These are phyloP conservation scores for Pythium diclinum DNA, from an alignment of 352 stramenopile species.

Conservation along the genomic window DNA sequence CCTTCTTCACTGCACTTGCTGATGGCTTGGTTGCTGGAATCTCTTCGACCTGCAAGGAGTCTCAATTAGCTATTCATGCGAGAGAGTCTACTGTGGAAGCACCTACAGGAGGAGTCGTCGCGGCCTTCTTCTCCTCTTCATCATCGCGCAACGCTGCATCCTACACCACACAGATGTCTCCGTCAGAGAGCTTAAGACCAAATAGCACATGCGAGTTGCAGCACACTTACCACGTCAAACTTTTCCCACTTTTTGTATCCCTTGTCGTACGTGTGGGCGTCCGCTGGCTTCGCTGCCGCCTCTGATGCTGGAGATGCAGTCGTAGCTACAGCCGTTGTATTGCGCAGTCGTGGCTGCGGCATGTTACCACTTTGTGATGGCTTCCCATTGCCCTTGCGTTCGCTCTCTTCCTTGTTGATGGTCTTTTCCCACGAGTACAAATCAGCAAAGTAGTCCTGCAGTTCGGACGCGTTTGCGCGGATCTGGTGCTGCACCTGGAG, in stretches of 20 bases:
- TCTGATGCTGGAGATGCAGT: slow-evolving; percentile 1
- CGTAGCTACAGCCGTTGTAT: slow-evolving; percentile 4
- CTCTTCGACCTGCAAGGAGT: not conserved
- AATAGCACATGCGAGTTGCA: not conserved
- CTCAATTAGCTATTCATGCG: not conserved
- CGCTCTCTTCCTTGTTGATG: slow-evolving; percentile 53
- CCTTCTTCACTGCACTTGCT: slow-evolving; percentile 3
- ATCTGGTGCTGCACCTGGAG: slow-evolving; percentile 83
- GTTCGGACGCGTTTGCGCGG: slow-evolving; percentile 65
- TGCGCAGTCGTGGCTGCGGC: slow-evolving; percentile 21
- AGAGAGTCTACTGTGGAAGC: no score
- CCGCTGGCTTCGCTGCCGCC: slow-evolving; percentile 30
- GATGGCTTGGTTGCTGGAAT: not conserved
- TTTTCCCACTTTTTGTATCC: slow-evolving; percentile 89
- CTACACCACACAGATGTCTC: not conserved
- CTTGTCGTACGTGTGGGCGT: slow-evolving; percentile 86
- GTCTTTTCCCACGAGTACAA: slow-evolving; percentile 78
- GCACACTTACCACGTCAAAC: slow-evolving; percentile 79
- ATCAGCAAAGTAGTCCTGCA: slow-evolving; percentile 78
- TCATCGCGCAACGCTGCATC: slow-evolving; percentile 34
- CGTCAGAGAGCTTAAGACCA: no score
- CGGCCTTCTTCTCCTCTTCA: slow-evolving; percentile 24
- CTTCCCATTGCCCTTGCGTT: slow-evolving; percentile 28
- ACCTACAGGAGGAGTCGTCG: not conserved
- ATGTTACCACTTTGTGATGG: slow-evolving; percentile 7